Evolutionary conservation across 2,329 filamentous ascomycete genomes (phyloP), one percentile per base, ranked within the genome.

Genomic region (Sclerotinia borealis): DNA sequence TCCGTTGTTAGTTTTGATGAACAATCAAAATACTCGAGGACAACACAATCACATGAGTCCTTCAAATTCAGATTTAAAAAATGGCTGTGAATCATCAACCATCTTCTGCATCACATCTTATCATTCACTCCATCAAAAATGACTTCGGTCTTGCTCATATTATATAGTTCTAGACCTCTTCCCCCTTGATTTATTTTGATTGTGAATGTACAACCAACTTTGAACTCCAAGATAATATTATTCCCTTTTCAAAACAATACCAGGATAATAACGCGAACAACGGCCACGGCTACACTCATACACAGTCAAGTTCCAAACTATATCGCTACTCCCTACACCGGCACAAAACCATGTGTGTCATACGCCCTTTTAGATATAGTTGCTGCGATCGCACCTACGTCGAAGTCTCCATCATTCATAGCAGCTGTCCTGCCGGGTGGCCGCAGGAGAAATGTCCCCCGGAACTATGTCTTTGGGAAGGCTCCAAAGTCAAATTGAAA

Each of bases 341-440:
- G 36, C 25, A 39, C 29, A 45, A n/a, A 43, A 17, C n/a, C 25
- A 73, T 73, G 72, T 73, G 72, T 59, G 61, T 67, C 51, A 41
- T 72, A 29, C 59, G 50, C 10, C 68, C 69, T 17, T 68, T 69
- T 50, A 69, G 60, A n/a, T 58, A 65, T 19, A 58, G 65, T 17
- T 72, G 71, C 65, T 73, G 72, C 63, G 51, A 64, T 15, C 64
- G 65, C 49, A 63, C 64, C 15, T 73, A 72, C 48, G 67, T 72
- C 36, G 47, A 64, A n/a, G 58, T 72, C 36, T 48, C 55, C 1
- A 66, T 61, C 55, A 27, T 69, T 17, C 64, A 68, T 1, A 68
- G 64, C 36, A 22, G 19, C 39, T 73, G 72, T 49, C 66, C 70
- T 2, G 65, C 65, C 3, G 58, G 61, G 22, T 73, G 70, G 71